Evolutionary conservation across 805 yeast species (phyloP).

Genomic region (Metschnikowia continentalis): DNA sequence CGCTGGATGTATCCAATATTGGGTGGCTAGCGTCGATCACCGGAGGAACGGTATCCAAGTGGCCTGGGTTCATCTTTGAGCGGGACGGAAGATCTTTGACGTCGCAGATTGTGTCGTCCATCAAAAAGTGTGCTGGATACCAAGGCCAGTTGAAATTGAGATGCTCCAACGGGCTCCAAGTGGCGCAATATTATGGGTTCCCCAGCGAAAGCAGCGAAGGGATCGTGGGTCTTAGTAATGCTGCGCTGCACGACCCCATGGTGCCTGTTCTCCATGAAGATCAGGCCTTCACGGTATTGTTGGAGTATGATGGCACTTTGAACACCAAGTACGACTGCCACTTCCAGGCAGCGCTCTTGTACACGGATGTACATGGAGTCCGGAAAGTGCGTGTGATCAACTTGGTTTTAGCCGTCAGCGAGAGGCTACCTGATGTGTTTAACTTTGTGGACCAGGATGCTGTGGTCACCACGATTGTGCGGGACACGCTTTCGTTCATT

Average conservation of each 20-base stretch:
- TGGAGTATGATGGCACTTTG: constrained; percentile 72
- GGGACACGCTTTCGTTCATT: constrained; percentile 38
- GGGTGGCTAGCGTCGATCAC: constrained; percentile 62
- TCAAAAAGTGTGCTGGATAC: constrained; percentile 57
- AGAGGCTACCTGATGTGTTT: constrained; percentile 67
- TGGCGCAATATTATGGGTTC: constrained; percentile 66
- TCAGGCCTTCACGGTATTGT: constrained; percentile 64
- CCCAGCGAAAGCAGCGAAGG: constrained; percentile 23
- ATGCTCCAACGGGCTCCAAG: constrained; percentile 83
- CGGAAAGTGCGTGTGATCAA: constrained; percentile 87
- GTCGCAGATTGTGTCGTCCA: constrained; percentile 53
- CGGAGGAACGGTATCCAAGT: constrained; percentile 66
- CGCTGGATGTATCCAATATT: constrained; percentile 72
- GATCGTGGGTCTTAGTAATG: constrained; percentile 16
- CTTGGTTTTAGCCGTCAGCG: constrained; percentile 74
- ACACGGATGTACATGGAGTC: constrained; percentile 71
- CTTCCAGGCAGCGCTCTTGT: constrained; percentile 85
- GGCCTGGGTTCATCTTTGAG: constrained; percentile 61
- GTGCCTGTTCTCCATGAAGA: constrained; percentile 63
- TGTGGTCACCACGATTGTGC: constrained; percentile 34
- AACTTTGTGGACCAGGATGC: constrained; percentile 69
- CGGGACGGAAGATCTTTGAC: constrained; percentile 67
- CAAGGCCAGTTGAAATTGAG: constrained; percentile 82
- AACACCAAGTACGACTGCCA: constrained; percentile 72
- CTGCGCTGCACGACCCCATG: constrained; percentile 51